Evolutionary conservation across 177 flowering plant species (phyloP), one percentile per base, ranked within the genome.

Genomic region (Tripterygium wilfordii): DNA sequence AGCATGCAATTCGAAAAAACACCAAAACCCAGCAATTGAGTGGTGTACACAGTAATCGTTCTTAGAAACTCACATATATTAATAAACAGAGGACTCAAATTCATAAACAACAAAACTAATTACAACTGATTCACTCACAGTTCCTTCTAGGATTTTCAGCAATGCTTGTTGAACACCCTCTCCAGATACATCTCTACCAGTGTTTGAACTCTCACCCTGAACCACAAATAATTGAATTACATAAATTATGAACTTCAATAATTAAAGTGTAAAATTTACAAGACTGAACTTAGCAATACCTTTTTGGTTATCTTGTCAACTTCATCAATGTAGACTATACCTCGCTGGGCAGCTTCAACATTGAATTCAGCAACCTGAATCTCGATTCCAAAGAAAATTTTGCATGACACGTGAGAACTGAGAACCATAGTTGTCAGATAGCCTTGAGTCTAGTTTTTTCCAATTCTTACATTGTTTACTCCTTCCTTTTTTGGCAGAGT

Each of bases 111-210:
- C 6, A 10, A 49, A 14, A 39, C 45, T 21, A 0, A 30, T 19
- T 1, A 22, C 10, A 16, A 22, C 10, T 27, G 12, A 37, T 32
- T 19, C 23, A 53, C 68, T 35, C 37, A 63, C 68, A 29, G 63
- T 63, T 53, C 68, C 63, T 48, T 63, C 68, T 18, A 87, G 77
- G 89, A 87, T 81, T 73, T 87, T 87, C 51, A 87, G 68, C 40
- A 87, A 66, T 43, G 96, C 89, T 66, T 87, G 96, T 60, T 87
- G 96, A 57, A 87, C 96, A 57, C 96, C 96, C 60, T 87, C 96
- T 10, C 96, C 92, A 38, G 96, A 87, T 42, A 84, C 96, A 76
- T 87, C 96, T 68, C 92, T 80, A 50, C 89, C 80, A 56, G 69
- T 66, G 53, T 78, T 82, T 33, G 69, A 44, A 68, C 82, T 83